Evolutionary conservation across 305 asterid genomes (phyloP).

Genomic region (Salvia sclarea): DNA sequence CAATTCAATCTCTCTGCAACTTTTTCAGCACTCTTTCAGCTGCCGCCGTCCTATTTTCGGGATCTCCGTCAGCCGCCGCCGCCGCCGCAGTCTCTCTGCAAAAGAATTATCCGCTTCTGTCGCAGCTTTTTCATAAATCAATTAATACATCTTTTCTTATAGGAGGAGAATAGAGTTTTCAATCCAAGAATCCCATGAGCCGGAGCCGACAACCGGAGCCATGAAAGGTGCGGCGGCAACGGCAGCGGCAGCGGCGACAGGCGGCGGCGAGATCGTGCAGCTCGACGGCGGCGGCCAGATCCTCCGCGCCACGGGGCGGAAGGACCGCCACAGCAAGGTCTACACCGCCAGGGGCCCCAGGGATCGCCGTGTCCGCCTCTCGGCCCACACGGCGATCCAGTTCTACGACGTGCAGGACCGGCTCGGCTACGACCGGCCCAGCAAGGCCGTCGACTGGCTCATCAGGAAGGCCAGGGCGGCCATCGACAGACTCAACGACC

Average conservation of each 20-base stretch:
- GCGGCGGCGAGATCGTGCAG: slow-evolving; percentile 35
- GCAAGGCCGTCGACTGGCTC: slow-evolving; percentile 54
- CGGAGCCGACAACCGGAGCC: neutral
- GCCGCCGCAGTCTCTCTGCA: neutral
- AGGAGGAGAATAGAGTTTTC: too few species aligned
- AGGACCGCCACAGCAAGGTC: slow-evolving; percentile 53
- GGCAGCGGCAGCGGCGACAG: too few species aligned
- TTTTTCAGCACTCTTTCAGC: neutral
- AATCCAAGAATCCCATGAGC: slow-evolving; percentile 22
- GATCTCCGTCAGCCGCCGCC: slow-evolving; percentile 37
- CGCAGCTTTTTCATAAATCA: neutral
- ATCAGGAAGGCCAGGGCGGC: slow-evolving; percentile 44
- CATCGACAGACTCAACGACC: slow-evolving; percentile 36
- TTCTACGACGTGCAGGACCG: slow-evolving; percentile 55
- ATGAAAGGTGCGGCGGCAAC: slow-evolving; percentile 30
- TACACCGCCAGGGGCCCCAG: slow-evolving; percentile 49
- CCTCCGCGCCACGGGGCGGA: slow-evolving; percentile 35
- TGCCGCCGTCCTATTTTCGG: slow-evolving; percentile 29
- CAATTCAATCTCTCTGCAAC: slow-evolving; percentile 3
- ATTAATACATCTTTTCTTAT: neutral
- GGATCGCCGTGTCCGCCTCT: slow-evolving; percentile 47
- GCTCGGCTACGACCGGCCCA: slow-evolving; percentile 50
- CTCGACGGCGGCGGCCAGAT: slow-evolving; percentile 44
- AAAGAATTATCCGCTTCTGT: neutral
- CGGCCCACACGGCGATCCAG: slow-evolving; percentile 52